Conservation (phyloP, 441 rosid genomes). For the Dalechampia spathulata region DNA sequence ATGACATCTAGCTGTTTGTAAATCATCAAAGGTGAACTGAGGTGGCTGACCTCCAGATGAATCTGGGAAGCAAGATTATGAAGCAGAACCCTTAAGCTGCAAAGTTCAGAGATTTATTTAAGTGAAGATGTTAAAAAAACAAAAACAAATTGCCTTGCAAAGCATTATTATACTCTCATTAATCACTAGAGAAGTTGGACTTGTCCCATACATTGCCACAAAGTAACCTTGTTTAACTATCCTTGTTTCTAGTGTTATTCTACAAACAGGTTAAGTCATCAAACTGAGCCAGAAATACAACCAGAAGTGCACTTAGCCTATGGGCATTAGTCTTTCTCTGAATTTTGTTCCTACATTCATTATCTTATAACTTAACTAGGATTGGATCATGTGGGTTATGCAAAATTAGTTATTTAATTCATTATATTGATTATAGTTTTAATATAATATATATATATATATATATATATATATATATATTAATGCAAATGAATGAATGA, state of each 20-base stretch:
- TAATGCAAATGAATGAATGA: too few species aligned
- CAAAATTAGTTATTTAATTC: too few species aligned
- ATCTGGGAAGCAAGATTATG: slow-evolving; percentile 30
- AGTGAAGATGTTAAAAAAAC: neutral
- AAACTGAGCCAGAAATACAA: neutral
- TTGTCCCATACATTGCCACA: neutral
- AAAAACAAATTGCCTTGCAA: slow-evolving; percentile 6
- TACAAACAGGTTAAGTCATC: slow-evolving; percentile 1
- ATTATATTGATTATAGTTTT: too few species aligned
- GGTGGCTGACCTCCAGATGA: slow-evolving; percentile 28
- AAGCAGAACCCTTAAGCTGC: slow-evolving; percentile 55
- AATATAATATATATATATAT: too few species aligned
- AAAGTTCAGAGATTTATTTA: slow-evolving; percentile 11
- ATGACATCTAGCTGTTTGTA: slow-evolving; percentile 24
- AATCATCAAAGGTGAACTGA: slow-evolving; percentile 22
- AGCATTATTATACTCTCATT: slow-evolving; percentile 1
- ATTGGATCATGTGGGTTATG: too few species aligned
- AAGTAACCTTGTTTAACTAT: neutral
- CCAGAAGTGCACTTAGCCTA: neutral
- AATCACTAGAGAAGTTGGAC: neutral
- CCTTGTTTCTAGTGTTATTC: neutral
- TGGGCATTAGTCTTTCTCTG: too few species aligned
- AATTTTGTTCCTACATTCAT: too few species aligned
- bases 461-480: too few species aligned
- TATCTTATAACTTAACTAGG: too few species aligned